Conservation (phyloP, 306 rosid genomes). For the Rubus idaeus region DNA sequence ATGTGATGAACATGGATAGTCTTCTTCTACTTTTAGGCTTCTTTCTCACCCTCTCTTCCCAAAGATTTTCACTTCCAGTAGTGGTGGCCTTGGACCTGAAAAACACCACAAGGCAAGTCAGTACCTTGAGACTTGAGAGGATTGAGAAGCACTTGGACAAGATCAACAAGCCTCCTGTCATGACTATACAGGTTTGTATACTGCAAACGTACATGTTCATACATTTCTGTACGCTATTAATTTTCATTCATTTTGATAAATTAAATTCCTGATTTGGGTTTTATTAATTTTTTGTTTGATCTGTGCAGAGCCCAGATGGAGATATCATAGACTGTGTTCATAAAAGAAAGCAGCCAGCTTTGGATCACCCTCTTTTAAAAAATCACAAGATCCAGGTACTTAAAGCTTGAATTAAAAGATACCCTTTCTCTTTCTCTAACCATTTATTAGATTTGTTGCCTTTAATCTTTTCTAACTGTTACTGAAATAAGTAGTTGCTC, state of each 20-base stretch:
- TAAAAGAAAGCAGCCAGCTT: conserved; percentile 51
- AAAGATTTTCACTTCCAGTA: conserved; percentile 9
- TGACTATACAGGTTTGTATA: conserved; percentile 61
- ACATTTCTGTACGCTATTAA: no score
- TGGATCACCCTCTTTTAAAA: conserved; percentile 52
- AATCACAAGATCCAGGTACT: conserved; percentile 54
- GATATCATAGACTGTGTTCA: conserved; percentile 52
- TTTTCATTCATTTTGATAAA: no score
- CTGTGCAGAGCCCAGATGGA: conserved; percentile 66
- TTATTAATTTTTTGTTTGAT: background rate
- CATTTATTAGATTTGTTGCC: conserved; percentile 10
- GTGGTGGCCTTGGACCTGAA: conserved; percentile 45
- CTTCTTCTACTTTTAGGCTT: conserved; percentile 27
- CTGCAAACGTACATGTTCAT: no score
- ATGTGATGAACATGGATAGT: conserved; percentile 23
- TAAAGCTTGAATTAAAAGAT: background rate
- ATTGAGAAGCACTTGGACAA: conserved; percentile 70
- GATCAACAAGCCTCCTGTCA: conserved; percentile 77
- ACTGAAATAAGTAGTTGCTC: conserved; percentile 1
- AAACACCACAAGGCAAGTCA: conserved; percentile 58
- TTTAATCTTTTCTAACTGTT: background rate
- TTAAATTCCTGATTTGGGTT: no score
- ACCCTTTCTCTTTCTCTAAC: conserved; percentile 2
- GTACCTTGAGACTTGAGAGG: conserved; percentile 70
- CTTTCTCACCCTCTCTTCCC: conserved; percentile 24